These are phyloP conservation scores for Blastobotrys attinorum DNA, from an alignment of 805 yeast species.

Conservation along the genomic window DNA sequence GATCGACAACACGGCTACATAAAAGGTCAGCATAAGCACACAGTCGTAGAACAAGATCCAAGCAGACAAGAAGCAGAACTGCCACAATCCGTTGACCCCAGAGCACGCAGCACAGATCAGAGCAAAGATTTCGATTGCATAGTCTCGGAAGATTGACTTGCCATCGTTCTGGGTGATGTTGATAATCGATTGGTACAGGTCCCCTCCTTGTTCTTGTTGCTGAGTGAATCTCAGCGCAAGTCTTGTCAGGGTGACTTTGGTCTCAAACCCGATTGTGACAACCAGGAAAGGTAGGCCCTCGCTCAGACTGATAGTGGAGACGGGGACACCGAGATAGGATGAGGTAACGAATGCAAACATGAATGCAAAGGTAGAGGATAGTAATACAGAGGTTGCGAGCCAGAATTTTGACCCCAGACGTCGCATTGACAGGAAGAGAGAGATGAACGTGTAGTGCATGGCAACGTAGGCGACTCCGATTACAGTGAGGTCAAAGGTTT, in stretches of 20 bases:
- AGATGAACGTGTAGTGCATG: conserved; percentile 76
- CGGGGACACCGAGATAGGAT: conserved; percentile 46
- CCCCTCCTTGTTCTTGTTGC: conserved; percentile 16
- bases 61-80: conserved; percentile 70
- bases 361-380: conserved; percentile 77
- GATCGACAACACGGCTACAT: conserved; percentile 72
- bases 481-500: conserved; percentile 73
- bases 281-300: conserved; percentile 94
- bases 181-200: conserved; percentile 28
- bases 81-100: conserved; percentile 63
- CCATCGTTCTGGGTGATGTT: conserved; percentile 32
- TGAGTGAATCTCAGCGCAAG: conserved; percentile 29
- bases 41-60: conserved; percentile 65
- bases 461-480: conserved; percentile 76
- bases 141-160: conserved; percentile 61
- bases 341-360: conserved; percentile 66
- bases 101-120: conserved; percentile 49
- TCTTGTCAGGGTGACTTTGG: conserved; percentile 63
- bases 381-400: conserved; percentile 72
- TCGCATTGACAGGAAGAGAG: conserved; percentile 69
- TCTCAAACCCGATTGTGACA: conserved; percentile 85
- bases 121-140: conserved; percentile 61
- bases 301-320: conserved; percentile 66
- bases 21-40: conserved; percentile 69
- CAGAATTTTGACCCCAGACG: conserved; percentile 77